A percentile compares a stretch with the other conserved stretches of the same genome.
phyloP scores from a whole-genome alignment of 352 stramenopile species.

The Pythium insidiosum region DNA sequence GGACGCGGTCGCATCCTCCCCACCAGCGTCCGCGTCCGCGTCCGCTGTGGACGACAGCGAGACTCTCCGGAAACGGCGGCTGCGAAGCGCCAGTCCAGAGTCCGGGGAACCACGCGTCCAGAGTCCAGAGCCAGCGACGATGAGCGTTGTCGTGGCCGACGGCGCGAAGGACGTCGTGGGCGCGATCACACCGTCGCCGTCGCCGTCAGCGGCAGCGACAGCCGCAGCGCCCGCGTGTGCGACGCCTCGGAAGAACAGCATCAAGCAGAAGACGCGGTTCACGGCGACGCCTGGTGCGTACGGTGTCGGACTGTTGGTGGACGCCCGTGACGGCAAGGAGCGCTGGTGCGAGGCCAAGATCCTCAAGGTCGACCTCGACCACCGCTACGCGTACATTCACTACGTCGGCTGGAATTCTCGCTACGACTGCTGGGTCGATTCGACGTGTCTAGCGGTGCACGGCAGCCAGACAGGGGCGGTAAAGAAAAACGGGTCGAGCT shows the following conservation, averaged over 20 bases:
- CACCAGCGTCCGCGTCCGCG: no score
- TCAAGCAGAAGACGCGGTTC: constrained; percentile 6
- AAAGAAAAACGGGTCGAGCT: constrained; percentile 28
- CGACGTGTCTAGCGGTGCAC: constrained; percentile 38
- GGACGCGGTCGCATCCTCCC: no score
- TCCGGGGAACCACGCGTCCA: no score
- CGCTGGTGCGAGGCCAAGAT: constrained; percentile 61
- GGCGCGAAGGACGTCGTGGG: no score
- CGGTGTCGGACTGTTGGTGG: constrained; percentile 42
- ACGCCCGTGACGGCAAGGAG: constrained; percentile 43
- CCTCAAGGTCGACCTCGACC: constrained; percentile 27
- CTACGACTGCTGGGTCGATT: constrained; percentile 53
- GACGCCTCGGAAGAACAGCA: constrained; percentile 20
- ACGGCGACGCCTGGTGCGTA: constrained; percentile 1
- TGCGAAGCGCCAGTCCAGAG: no score
- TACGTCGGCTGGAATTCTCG: constrained; percentile 75
- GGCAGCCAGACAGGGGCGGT: constrained; percentile 28
- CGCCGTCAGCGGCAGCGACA: neutral
- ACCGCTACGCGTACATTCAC: constrained; percentile 42
- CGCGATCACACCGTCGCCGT: no score
- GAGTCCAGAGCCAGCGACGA: no score
- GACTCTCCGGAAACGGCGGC: constrained; percentile 12
- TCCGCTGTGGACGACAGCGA: neutral
- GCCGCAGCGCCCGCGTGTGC: neutral
- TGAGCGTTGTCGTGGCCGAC: no score